Percentiles rank a stretch among this genome's conserved stretches.
phyloP scores from a whole-genome alignment of 2,329 filamentous ascomycete species.

The Podosphaera xanthii region DNA sequence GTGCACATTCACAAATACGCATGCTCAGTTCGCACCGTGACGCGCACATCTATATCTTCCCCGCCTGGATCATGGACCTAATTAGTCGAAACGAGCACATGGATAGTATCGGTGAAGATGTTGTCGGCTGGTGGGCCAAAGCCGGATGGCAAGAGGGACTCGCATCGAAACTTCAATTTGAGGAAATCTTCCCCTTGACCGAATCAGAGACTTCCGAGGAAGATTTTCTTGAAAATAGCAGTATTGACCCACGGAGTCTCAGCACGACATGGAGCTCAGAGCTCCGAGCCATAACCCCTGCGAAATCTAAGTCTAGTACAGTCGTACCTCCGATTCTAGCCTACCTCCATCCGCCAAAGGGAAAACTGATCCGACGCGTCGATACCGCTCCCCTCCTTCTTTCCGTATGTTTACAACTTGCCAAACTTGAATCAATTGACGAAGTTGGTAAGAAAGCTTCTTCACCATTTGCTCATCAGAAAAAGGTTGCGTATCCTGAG shows the following conservation, averaged over 20 bases:
- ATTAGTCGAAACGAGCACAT: conserved; percentile 58
- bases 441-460: conserved; percentile 32
- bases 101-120: conserved; percentile 75
- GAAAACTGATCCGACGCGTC: conserved; percentile 53
- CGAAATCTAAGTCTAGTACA: conserved; percentile 13
- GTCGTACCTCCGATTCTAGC: conserved; percentile 52
- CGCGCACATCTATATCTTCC: conserved; percentile 86
- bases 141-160: conserved; percentile 73
- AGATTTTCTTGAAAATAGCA: conserved; percentile 12
- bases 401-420: conserved; percentile 61
- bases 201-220: conserved; percentile 19
- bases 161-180: conserved; percentile 51
- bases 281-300: conserved; percentile 1
- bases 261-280: conserved; percentile 16
- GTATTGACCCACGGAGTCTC: conserved; percentile 12
- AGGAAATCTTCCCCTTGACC: conserved; percentile 34
- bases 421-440: conserved; percentile 54
- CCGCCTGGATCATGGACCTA: conserved; percentile 74
- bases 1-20: conserved; percentile 50
- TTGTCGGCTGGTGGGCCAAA: conserved; percentile 90
- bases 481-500: conserved; percentile 65
- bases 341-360: conserved; percentile 46
- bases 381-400: conserved; percentile 71
- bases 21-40: conserved; percentile 73
- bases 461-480: conserved; percentile 54